These are phyloP conservation scores for Codiaeum variegatum DNA, from an alignment of 441 rosid genomes.

Conservation along the genomic window DNA sequence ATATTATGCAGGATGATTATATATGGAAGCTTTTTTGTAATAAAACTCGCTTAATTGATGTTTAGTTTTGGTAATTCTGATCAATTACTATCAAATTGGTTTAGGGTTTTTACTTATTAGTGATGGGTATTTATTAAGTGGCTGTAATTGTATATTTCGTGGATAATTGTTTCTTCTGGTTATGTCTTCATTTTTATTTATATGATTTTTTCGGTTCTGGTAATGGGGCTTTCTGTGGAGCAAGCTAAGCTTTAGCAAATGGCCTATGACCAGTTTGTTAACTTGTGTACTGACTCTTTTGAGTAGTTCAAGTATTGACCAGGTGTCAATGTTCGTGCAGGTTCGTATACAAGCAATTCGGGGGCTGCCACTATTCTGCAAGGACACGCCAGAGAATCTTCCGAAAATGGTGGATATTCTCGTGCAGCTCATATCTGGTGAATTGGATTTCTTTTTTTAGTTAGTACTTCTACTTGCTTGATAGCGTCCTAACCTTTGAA, in stretches of 20 bases:
- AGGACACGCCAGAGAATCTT: slow-evolving; percentile 71
- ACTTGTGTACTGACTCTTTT: too few relatives aligned
- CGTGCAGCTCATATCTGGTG: slow-evolving; percentile 81
- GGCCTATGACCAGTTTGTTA: too few relatives aligned
- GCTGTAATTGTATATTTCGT: not conserved
- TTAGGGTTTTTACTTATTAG: slow-evolving; percentile 1
- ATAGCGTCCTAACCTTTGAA: not conserved
- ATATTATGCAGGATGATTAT: not conserved
- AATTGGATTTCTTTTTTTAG: not conserved
- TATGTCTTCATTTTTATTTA: not conserved
- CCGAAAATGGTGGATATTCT: slow-evolving; percentile 86
- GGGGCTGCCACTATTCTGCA: slow-evolving; percentile 90
- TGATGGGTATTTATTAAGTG: not conserved
- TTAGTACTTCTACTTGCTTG: not conserved
- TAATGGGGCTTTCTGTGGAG: not conserved
- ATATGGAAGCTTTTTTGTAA: slow-evolving; percentile 9
- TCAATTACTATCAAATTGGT: not conserved
- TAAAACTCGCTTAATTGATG: not conserved
- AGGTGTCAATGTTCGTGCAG: slow-evolving; percentile 42
- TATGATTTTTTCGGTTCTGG: not conserved
- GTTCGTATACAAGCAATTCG: slow-evolving; percentile 95
- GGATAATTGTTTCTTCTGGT: not conserved
- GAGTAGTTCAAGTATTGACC: too few relatives aligned
- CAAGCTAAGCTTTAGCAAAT: too few relatives aligned
- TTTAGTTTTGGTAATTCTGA: not conserved